These are phyloP conservation scores for Prototheca cutis DNA, from an alignment of 163 green algal species.

Conservation along the genomic window DNA sequence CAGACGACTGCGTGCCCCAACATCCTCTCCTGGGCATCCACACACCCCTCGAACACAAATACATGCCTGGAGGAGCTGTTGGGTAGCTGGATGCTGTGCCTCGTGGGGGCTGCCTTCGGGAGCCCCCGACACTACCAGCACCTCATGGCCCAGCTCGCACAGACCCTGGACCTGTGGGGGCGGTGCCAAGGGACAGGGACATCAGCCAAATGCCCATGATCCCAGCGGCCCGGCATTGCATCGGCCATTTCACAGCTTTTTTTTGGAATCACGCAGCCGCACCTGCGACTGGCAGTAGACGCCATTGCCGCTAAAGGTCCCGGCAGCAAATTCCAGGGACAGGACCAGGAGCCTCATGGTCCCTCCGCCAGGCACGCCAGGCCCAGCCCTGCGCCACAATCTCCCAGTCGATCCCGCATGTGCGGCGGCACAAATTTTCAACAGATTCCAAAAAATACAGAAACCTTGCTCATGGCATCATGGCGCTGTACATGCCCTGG, in stretches of 20 bases:
- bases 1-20: too few relatives aligned
- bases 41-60: not conserved
- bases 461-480: too few relatives aligned
- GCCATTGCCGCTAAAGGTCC: conserved; percentile 4
- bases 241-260: not conserved
- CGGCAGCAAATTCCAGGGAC: not conserved
- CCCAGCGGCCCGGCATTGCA: not conserved
- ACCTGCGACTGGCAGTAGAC: conserved; percentile 3
- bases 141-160: not conserved
- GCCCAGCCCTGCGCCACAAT: too few relatives aligned
- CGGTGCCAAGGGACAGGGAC: too few relatives aligned
- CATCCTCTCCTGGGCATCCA: too few relatives aligned
- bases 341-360: not conserved
- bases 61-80: not conserved
- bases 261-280: not conserved
- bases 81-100: not conserved
- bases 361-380: too few relatives aligned
- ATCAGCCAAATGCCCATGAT: too few relatives aligned
- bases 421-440: too few relatives aligned
- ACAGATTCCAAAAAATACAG: too few relatives aligned
- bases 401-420: too few relatives aligned
- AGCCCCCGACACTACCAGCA: not conserved
- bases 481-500: too few relatives aligned
- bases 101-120: not conserved
- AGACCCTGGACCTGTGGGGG: not conserved